Evolutionary conservation across 1,284 basidiomycete genomes (phyloP), one percentile per base, ranked within the genome.

Genomic region (Microbotryomycetes sp.): DNA sequence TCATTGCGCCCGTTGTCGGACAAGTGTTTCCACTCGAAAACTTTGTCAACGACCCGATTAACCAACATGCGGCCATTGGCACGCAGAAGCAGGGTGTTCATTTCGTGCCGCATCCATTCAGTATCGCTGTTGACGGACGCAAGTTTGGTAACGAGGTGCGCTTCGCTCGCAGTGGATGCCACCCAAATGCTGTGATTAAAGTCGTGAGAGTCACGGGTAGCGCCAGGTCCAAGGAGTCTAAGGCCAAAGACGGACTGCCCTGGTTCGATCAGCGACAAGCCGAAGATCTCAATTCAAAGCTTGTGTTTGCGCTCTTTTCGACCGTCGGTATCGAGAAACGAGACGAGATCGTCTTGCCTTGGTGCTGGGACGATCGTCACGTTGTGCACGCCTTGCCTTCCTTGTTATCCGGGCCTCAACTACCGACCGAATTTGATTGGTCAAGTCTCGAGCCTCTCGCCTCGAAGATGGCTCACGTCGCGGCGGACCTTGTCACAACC

Each of bases 331-430:
- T 97, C 62, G 82, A 82, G 61, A 82, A 83, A 41, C 81, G 86
- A 54, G 91, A 94, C 70, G 94, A 97, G 76, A 83, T 97, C 45
- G 84, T 93, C 0, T 76, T 97, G 0, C 89, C 87, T 0, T 97
- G 93, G 91, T 91, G 96, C 73, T 97, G 92, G 93, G 92, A 96
- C 69, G 92, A 97, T 71, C 84, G 85, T 5, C 89, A 91, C 72
- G 85, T 88, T 0, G 84, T 96, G 0, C 93, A 97, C 75, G 79
- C 83, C 54, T 77, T 97, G 0, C 88, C 87, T 4, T 59, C 64
- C 21, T 30, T 66, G 9, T 58, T 66, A n/a, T 11, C 35, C 35
- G 35, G 11, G 11, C 35, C 35, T 11, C 24, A 50, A 4, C 52
- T 65, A 5, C 55, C 61, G 35, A 2, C 45, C 49, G 7, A 41